Evolutionary conservation across 805 yeast genomes (phyloP), one percentile per base, ranked within the genome.

Genomic region (Candida orba): DNA sequence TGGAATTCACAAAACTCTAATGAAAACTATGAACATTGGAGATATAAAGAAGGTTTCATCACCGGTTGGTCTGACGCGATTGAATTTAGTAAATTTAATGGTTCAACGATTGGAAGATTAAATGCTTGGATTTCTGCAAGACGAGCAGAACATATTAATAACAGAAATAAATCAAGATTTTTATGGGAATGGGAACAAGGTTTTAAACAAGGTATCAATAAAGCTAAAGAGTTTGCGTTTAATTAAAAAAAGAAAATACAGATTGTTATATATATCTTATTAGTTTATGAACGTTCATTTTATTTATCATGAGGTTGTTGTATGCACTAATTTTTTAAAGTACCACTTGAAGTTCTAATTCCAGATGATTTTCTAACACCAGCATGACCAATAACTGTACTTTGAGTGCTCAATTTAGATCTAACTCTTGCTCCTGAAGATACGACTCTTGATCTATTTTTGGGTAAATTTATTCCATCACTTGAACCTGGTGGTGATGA

Each of bases 101-200:
- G 81, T 34, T 80, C 95, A 6, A 68, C 72, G 14, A 60, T 91
- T 23, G 99, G 99, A 2, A 74, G 96, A 49, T 54, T 72, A 23
- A 71, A 71, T 38, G 81, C 89, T 0, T 84, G 91, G 93, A 78
- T 71, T 48, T 50, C 54, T 10, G 74, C 83, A 17, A 73, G 97
- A 48, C 63, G 73, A 29, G 57, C 56, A 3, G 85, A 87, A 53
- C 95, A 90, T 60, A 55, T 77, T 20, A 51, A 62, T 10, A 57
- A 63, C 8, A 72, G 75, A 49, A 93, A 93, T 7, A 53, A 65
- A 7, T 72, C 81, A 52, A 67, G 67, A 13, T 75, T 70, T 56
- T 43, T 79, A 42, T 91, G 96, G 96, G 95, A 85, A 62, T 91
- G 87, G 84, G 88, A 83, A 24, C 95, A 84, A 52, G 97, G 96